Evolutionary conservation across 2,329 filamentous ascomycete species (phyloP), one percentile per base, ranked within the genome.

Genomic region (Leptodontidium sp.): DNA sequence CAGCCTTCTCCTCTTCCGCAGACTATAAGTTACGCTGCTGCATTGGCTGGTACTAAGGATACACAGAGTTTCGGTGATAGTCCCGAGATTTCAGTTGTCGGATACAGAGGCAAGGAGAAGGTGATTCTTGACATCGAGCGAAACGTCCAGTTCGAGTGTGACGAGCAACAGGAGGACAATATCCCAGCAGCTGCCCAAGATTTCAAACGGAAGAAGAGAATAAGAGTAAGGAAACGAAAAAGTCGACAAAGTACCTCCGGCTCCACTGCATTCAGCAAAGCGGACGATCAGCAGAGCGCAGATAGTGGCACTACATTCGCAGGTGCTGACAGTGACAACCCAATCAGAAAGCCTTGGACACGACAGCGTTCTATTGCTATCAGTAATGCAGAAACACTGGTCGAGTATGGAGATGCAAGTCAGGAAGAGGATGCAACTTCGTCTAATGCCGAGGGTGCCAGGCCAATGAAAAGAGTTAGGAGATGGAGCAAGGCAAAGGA

Each of bases 1-100:
- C 32, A 14, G 3, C 52, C 52, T 8, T 35, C 52, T 55, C 26
- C 52, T n/a, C 52, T 55, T n/a, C 52, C 52, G 14, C 26, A 35
- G 52, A 35, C 52, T 55, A 35, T 55, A 4, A 55, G 26, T n/a
- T 55, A 55, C 29, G 52, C 52, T 26, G 52, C 52, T 35, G 52
- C 52, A 35, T n/a, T 55, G 52, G 4, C 14, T 35, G 52, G 52
- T 2, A 53, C 12, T 32, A 55, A 55, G 52, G 12, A n/a, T 35
- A 8, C 14, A 35, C 52, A 55, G 15, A 35, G 4, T 2, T 9
- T 1, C n/a, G 15, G 7, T 8, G 17, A 9, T 29, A 55, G 17
- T 8, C 2, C 14, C 7, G 52, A 55, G 2, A 1, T 40, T 55
- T 26, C 7, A 2, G 17, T 35, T 35, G 52, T n/a, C 15, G 26